These are phyloP conservation scores for Scheffersomyces insectosa DNA, from an alignment of 1,139 yeast genomes.

Conservation along the genomic window DNA sequence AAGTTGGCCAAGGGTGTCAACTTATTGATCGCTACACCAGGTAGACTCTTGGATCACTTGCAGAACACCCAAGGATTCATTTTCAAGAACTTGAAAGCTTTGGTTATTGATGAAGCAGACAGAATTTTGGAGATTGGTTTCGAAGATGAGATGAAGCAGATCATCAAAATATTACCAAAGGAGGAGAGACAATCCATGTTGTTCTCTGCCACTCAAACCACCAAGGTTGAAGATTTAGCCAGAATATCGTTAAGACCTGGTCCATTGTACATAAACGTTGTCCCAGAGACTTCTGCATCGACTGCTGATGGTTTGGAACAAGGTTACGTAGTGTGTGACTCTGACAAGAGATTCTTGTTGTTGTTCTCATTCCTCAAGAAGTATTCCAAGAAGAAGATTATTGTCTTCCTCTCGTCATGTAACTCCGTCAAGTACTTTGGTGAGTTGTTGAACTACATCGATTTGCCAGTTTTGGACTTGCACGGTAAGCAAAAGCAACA, in stretches of 20 bases:
- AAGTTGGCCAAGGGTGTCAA: conserved; percentile 93
- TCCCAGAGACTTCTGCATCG: conserved; percentile 75
- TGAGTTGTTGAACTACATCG: conserved; percentile 91
- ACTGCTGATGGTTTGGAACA: conserved; percentile 98
- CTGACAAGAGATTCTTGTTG: conserved; percentile 88
- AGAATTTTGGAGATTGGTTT: conserved; percentile 95
- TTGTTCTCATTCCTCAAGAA: conserved; percentile 91
- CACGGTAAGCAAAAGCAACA: conserved; percentile 99
- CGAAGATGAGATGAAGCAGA: conserved; percentile 98
- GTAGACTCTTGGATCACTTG: conserved; percentile 91
- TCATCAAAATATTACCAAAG: conserved; percentile 87
- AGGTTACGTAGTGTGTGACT: conserved; percentile 96
- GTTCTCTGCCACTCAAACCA: conserved; percentile 97
- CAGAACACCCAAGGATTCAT: conserved; percentile 95
- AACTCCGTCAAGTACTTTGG: conserved; percentile 96
- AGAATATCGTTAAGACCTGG: conserved; percentile 94
- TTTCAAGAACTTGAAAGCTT: conserved; percentile 89
- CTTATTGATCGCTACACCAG: conserved; percentile 93
- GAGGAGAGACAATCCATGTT: conserved; percentile 96
- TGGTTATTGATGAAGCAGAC: conserved; percentile 96
- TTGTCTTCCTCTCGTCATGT: conserved; percentile 94
- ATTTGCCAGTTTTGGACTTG: conserved; percentile 89
- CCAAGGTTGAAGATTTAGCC: conserved; percentile 97
- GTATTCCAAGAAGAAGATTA: conserved; percentile 84
- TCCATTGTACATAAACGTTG: conserved; percentile 94